A percentile compares a stretch with the other conserved stretches of the same genome.
These are phyloP conservation scores for Phaeosphaeria sp. DNA, from an alignment of 2,329 filamentous ascomycete genomes.

Conservation along the genomic window DNA sequence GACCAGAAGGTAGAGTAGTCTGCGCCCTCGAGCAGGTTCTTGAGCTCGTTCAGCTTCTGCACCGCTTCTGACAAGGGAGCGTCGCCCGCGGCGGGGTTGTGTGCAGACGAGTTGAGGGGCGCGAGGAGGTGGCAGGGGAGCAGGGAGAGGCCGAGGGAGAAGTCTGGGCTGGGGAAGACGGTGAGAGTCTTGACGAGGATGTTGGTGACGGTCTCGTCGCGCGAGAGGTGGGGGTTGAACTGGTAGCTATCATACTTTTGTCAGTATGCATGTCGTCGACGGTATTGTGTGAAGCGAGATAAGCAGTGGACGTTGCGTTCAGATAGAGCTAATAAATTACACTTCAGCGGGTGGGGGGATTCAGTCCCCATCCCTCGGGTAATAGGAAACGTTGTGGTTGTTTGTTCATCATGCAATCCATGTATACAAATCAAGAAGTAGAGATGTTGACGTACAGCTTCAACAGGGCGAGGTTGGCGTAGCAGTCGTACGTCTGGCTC, in stretches of 20 bases:
- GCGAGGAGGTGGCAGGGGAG: slow-evolving; percentile 83
- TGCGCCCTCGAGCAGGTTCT: slow-evolving; percentile 85
- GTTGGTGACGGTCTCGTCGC: slow-evolving; percentile 98
- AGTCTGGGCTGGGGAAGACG: slow-evolving; percentile 95
- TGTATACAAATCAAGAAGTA: slow-evolving; percentile 12
- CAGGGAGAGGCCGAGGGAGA: slow-evolving; percentile 91
- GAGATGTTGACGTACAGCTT: slow-evolving; percentile 80
- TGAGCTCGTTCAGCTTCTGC: slow-evolving; percentile 82
- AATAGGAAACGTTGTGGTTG: slow-evolving; percentile 95
- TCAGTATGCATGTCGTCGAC: slow-evolving; percentile 14
- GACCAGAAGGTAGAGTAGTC: slow-evolving; percentile 94
- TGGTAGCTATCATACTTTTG: slow-evolving; percentile 74
- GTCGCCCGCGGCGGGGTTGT: slow-evolving; percentile 66
- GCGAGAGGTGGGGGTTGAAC: slow-evolving; percentile 97
- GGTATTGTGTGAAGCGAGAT: slow-evolving; percentile 2
- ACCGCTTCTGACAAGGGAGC: slow-evolving; percentile 83
- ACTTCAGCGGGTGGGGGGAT: slow-evolving; percentile 71
- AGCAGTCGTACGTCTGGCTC: slow-evolving; percentile 91
- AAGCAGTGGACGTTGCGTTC: slow-evolving; percentile 52
- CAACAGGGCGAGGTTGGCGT: slow-evolving; percentile 92
- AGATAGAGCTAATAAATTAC: slow-evolving; percentile 77
- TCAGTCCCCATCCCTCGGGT: slow-evolving; percentile 75
- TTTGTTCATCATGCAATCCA: slow-evolving; percentile 77
- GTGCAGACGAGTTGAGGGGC: slow-evolving; percentile 58
- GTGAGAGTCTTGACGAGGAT: slow-evolving; percentile 98